Conservation (phyloP, 2,329 filamentous ascomycete species). For the Domatiomyces globalis region DNA sequence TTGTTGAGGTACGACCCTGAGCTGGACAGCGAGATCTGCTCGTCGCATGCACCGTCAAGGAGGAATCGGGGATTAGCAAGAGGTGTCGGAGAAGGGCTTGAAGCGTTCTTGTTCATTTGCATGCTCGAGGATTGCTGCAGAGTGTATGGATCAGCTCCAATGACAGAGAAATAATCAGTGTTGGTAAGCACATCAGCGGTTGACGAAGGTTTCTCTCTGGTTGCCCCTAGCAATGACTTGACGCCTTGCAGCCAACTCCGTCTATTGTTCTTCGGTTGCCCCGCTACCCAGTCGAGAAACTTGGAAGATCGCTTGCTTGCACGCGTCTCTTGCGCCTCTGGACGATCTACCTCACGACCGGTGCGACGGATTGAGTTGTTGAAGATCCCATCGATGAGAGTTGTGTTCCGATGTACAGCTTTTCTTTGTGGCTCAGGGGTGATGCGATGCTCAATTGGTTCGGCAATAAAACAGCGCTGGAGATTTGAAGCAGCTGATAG, state of each 20-base stretch:
- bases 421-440: background rate
- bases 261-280: background rate
- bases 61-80: conserved; percentile 1
- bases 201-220: background rate
- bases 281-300: background rate
- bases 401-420: background rate
- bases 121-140: background rate
- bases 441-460: background rate
- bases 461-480: background rate
- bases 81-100: background rate
- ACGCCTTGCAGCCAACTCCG: background rate
- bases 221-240: background rate
- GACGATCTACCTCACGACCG: background rate
- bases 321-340: background rate
- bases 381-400: background rate
- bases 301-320: background rate
- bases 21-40: background rate
- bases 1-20: conserved; percentile 8
- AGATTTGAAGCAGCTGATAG: background rate
- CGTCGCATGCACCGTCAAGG: conserved; percentile 10
- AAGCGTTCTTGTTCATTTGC: background rate
- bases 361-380: background rate
- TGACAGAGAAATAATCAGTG: background rate
- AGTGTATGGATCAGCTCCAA: background rate
- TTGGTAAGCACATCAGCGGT: background rate